A percentile compares a stretch with the other conserved stretches of the same genome.
phyloP scores from a whole-genome alignment of 805 yeast genomes.

The Zygotorulaspora florentina region DNA sequence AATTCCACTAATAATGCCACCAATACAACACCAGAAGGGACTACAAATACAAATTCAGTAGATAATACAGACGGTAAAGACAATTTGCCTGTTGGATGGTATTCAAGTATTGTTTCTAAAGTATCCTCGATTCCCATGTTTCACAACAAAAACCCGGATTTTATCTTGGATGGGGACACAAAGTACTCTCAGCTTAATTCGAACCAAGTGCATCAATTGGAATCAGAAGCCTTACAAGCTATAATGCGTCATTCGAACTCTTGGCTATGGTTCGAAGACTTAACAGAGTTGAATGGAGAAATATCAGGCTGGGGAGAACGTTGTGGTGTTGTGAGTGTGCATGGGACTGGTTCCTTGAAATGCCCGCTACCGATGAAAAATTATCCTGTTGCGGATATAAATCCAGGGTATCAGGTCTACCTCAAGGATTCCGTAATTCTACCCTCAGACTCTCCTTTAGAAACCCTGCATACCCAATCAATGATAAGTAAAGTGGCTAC shows the following conservation, averaged over 20 bases:
- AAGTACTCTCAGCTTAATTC: conserved; percentile 27
- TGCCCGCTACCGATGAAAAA: conserved; percentile 28
- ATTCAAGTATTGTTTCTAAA: conserved; percentile 12
- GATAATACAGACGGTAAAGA: conserved; percentile 1
- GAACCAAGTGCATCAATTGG: conserved; percentile 26
- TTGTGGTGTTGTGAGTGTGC: conserved; percentile 28
- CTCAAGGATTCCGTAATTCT: conserved; percentile 30
- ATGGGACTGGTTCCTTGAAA: conserved; percentile 28
- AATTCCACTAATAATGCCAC: background rate
- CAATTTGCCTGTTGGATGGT: conserved; percentile 14
- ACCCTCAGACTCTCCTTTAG: conserved; percentile 29
- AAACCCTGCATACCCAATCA: conserved; percentile 33
- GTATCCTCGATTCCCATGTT: conserved; percentile 14
- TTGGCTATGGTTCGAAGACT: conserved; percentile 35
- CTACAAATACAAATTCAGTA: background rate
- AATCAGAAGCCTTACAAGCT: conserved; percentile 24
- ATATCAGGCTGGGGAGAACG: conserved; percentile 13
- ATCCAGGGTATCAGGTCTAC: conserved; percentile 22
- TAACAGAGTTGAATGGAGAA: conserved; percentile 14
- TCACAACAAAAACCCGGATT: conserved; percentile 3
- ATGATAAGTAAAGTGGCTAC: conserved; percentile 34
- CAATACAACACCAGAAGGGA: background rate
- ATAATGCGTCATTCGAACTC: conserved; percentile 22
- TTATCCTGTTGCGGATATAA: conserved; percentile 18
- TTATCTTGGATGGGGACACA: conserved; percentile 18